Base-by-base conservation (phyloP, 2,329 filamentous ascomycete species). In the Botrytis elliptica region DNA sequence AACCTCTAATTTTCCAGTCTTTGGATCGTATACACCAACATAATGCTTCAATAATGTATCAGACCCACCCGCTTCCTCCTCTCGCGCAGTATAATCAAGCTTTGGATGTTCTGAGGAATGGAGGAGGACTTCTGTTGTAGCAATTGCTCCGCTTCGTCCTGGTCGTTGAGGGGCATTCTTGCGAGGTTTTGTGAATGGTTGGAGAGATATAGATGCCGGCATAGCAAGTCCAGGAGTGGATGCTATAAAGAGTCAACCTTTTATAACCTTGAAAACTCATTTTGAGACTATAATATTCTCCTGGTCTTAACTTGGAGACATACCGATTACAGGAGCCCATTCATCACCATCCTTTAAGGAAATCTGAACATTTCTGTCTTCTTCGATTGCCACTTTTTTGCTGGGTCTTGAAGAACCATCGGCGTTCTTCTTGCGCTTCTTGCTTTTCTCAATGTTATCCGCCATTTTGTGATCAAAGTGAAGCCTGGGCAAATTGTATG, bases 21-120 rank as follows among this genome's bases (percentile, higher is more conserved):
- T 82, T 0, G 89, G 88, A 77, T 92, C 89, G 75, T 88, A 91
- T 8, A 92, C 83, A 25, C 89, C 90, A 42, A 92, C 82, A 79
- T 90, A 92, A 81, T 92, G 89, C 71, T 89, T 90, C 64, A 90
- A 76, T 6, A 87, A 79, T 8, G 83, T 80, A 73, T 86, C 83
- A 20, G 80, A 78, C 18, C 82, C 83, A 40, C 81, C 81, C 1
- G 79, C 78, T 20, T 83, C 83, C 68, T 88, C 86, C 79, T 90
- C 88, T 73, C 86, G 85, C 42, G 84, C 89, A 9, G 85, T 89
- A 77, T 90, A 91, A 78, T 91, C 87, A 57, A 92, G 80, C 59
- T 85, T 88, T 44, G 82, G 85, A 80, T 91, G 88, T 64, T 83
- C 83, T 6, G 85, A 85, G 14, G 89, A 89, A 79, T 90, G 88